Evolutionary conservation across 441 rosid genomes (phyloP).

Genomic region (Theobroma grandiflorum): DNA sequence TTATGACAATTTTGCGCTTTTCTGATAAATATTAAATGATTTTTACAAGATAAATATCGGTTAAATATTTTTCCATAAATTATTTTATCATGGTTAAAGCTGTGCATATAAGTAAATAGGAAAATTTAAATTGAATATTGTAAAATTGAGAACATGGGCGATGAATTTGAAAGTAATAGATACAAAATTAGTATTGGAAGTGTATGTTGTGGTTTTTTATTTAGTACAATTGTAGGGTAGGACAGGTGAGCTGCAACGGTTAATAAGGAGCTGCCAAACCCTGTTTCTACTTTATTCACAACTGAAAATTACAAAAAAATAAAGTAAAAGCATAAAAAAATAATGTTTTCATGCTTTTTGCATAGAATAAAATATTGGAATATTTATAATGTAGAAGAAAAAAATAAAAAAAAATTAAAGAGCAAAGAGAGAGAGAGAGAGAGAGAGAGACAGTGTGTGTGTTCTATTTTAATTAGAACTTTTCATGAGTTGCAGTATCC

Average conservation of each 20-base stretch:
- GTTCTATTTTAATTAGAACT: slow-evolving; percentile 44
- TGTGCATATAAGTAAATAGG: no score
- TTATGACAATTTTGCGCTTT: no score
- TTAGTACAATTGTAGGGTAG: neutral
- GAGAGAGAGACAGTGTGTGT: no score
- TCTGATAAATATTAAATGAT: no score
- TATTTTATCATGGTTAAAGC: no score
- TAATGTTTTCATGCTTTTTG: neutral
- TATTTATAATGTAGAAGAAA: neutral
- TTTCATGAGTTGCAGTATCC: slow-evolving; percentile 54
- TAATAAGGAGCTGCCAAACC: slow-evolving; percentile 38
- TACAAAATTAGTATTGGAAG: neutral
- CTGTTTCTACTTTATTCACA: slow-evolving; percentile 12
- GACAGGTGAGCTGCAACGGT: slow-evolving; percentile 21
- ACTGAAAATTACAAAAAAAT: slow-evolving; percentile 23
- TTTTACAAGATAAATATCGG: no score
- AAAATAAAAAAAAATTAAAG: neutral
- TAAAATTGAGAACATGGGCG: neutral
- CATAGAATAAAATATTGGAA: neutral
- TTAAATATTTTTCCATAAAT: no score
- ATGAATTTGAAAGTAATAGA: neutral
- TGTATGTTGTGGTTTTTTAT: no score
- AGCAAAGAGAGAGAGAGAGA: neutral
- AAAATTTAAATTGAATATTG: no score
- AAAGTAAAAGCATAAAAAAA: neutral